Evolutionary conservation across 2,329 filamentous ascomycete genomes (phyloP), one percentile per base, ranked within the genome.

Genomic region (Elsinoe australis): DNA sequence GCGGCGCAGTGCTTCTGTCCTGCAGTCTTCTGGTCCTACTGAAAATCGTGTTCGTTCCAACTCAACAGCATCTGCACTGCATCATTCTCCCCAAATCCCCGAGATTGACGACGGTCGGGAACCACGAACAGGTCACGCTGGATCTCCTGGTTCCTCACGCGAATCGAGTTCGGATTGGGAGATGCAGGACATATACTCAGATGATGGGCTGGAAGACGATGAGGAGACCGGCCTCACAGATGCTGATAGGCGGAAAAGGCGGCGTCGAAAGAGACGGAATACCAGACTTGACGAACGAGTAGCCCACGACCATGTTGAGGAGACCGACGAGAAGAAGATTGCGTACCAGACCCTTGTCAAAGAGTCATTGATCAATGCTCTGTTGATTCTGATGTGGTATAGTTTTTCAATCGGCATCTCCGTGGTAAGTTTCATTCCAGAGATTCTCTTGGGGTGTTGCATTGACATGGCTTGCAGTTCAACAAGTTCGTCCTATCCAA

Each of bases 401-500:
- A 70, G 88, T 31, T 96, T 96, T 67, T 95, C 89, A 14, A 77
- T 96, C 55, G 87, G 86, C 42, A 95, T 95, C 63, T 94, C 88
- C 53, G 76, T 95, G 58, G 85, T 90, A 75, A 71, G 83, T 72
- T 32, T 19, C n/a, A 22, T 2, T 21, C 18, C 12, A 33, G n/a
- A n/a, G n/a, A n/a, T n/a, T n/a, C n/a, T n/a, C n/a, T n/a, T n/a
- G n/a, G n/a, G n/a, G n/a, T n/a, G n/a, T n/a, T n/a, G n/a, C n/a
- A n/a, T n/a, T 18, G 32, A 22, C 32, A 24, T 42, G 26, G n/a
- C n/a, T n/a, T n/a, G n/a, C n/a, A 92, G 83, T 98, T 96, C 74
- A 98, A 98, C 76, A 96, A 95, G 71, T 96, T 92, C 92, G 96
- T 98, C 90, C 96, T 98, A 69, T 85, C 86, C 60, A 77, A 83